Evolutionary conservation across 345 rosid species (phyloP).

Genomic region (Eucalyptus rudis): DNA sequence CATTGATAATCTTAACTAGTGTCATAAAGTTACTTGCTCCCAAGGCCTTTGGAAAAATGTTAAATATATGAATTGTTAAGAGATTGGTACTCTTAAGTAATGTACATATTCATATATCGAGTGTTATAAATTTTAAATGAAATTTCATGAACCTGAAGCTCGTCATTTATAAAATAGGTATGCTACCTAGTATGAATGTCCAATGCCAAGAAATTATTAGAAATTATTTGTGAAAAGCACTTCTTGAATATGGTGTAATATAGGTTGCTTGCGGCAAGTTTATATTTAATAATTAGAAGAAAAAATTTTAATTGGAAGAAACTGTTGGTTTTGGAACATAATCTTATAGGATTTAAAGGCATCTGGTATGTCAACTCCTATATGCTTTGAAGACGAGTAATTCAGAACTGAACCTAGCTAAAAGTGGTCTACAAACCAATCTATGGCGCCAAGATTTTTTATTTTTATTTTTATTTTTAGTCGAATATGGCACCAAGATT

Average conservation of each 20-base stretch:
- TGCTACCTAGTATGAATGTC: not conserved
- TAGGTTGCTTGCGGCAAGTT: not conserved
- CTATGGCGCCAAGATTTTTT: too few species aligned
- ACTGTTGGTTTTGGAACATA: not conserved
- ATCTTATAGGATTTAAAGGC: not conserved
- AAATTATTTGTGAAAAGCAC: not conserved
- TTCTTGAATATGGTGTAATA: not conserved
- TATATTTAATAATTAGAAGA: not conserved
- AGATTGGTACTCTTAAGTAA: not conserved
- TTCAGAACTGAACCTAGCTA: not conserved
- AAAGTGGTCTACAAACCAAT: not conserved
- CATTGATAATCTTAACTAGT: not conserved
- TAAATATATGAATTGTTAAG: not conserved
- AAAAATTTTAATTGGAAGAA: fast-evolving
- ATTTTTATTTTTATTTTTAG: too few species aligned
- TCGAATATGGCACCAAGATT: not conserved
- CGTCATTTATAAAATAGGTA: fast-evolving
- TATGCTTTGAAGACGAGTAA: not conserved
- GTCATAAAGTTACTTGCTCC: not conserved
- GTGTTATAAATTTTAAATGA: not conserved
- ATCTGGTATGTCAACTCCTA: not conserved
- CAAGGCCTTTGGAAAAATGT: not conserved
- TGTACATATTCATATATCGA: not conserved
- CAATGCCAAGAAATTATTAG: not conserved
- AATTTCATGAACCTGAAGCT: not conserved